These are phyloP conservation scores for Gossypium gossypioides DNA, from an alignment of 441 rosid species.

Conservation along the genomic window DNA sequence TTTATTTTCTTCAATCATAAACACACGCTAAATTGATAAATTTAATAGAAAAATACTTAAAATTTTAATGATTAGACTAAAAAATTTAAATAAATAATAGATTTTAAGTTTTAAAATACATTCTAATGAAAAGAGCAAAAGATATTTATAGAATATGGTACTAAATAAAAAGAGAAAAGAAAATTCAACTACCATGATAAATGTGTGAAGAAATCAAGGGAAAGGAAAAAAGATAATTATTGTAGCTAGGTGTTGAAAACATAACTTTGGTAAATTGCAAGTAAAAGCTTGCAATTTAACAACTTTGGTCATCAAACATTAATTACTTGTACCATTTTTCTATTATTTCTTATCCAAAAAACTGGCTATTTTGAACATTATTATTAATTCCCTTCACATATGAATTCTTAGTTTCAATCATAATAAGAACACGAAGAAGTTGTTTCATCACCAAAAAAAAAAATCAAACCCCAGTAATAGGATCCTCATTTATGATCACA, in stretches of 20 bases:
- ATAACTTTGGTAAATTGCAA: neutral
- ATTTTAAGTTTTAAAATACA: too few relatives aligned
- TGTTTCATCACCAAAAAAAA: neutral
- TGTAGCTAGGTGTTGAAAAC: neutral
- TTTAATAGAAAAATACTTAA: too few relatives aligned
- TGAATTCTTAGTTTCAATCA: neutral
- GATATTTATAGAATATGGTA: too few relatives aligned
- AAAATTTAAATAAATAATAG: too few relatives aligned
- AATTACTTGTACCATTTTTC: neutral
- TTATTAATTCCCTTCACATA: neutral
- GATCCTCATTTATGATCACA: too few relatives aligned
- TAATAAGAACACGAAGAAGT: neutral
- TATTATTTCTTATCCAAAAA: neutral
- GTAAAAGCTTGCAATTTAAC: neutral
- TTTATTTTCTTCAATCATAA: too few relatives aligned
- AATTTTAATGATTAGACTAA: too few relatives aligned
- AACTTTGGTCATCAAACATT: neutral
- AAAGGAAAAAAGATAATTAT: neutral
- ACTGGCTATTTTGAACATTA: neutral
- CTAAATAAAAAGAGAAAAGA: neutral
- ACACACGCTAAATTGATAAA: too few relatives aligned
- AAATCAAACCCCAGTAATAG: neutral
- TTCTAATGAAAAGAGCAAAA: too few relatives aligned
- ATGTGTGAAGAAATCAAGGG: neutral
- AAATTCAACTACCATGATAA: neutral